These are phyloP conservation scores for Cryphonectria parasitica DNA, from an alignment of 2,329 filamentous ascomycete species.

Conservation along the genomic window DNA sequence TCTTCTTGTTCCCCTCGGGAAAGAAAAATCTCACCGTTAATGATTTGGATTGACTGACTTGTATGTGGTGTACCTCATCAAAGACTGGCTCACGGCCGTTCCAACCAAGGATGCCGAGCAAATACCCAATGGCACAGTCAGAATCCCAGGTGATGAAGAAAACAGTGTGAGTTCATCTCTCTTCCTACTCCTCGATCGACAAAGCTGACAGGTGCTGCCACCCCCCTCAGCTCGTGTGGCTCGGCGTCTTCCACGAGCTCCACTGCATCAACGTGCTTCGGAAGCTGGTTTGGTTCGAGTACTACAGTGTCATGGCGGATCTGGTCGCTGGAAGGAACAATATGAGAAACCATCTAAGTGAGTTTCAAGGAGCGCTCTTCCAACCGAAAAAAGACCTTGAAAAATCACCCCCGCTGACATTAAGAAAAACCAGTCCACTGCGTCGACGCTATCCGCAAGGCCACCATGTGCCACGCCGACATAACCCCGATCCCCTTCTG, in stretches of 20 bases:
- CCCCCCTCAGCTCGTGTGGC: constrained; percentile 11
- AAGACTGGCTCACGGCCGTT: constrained; percentile 17
- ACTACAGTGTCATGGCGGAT: constrained; percentile 22
- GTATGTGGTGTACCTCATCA: neutral
- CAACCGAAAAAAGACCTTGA: no score
- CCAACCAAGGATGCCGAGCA: constrained; percentile 13
- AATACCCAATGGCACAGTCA: constrained; percentile 15
- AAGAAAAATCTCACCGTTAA: neutral
- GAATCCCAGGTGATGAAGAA: constrained; percentile 17
- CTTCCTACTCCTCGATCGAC: neutral
- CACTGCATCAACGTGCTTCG: constrained; percentile 21
- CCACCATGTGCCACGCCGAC: constrained; percentile 20
- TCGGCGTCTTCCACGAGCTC: constrained; percentile 23
- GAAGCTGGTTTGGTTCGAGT: constrained; percentile 22
- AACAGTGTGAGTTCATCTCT: neutral
- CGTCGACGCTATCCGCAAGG: constrained; percentile 21
- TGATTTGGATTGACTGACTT: neutral
- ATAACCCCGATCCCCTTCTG: constrained; percentile 20
- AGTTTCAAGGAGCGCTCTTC: neutral
- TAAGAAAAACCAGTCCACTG: constrained; percentile 8
- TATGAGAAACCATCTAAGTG: constrained; percentile 20
- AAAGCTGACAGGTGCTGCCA: neutral
- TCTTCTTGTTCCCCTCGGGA: neutral
- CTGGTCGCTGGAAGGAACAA: constrained; percentile 18
- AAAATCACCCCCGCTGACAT: neutral